Evolutionary conservation across 441 rosid genomes (phyloP).

Genomic region (Mallotus japonicus): DNA sequence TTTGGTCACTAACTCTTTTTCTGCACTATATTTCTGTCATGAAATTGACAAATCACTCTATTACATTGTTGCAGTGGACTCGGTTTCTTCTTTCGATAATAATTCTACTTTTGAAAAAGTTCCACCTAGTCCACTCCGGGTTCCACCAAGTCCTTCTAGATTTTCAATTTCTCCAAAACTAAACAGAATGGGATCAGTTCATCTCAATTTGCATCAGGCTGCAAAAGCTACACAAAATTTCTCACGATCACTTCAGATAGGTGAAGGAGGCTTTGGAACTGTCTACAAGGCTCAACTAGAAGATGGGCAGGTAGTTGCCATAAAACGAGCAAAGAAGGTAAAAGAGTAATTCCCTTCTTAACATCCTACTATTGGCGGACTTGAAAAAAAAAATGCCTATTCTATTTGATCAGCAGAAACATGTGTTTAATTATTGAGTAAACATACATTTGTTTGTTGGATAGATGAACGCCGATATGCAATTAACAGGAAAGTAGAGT

Average conservation of each 20-base stretch:
- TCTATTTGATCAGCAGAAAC: not conserved
- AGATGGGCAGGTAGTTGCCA: conserved; percentile 75
- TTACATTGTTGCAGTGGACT: conserved; percentile 58
- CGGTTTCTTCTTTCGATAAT: conserved; percentile 48
- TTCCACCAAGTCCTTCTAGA: conserved; percentile 85
- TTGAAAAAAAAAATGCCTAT: not conserved
- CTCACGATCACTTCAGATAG: conserved; percentile 59
- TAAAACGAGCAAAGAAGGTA: conserved; percentile 97
- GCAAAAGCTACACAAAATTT: conserved; percentile 68
- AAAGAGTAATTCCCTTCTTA: conserved; percentile 16
- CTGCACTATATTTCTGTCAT: conserved; percentile 6
- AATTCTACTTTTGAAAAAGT: conserved; percentile 57
- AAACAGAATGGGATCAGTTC: conserved; percentile 56
- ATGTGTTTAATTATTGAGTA: not conserved
- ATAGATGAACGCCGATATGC: not conserved
- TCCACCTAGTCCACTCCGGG: conserved; percentile 68
- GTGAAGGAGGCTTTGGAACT: conserved; percentile 88
- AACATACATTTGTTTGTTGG: not conserved
- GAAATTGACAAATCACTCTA: conserved; percentile 16
- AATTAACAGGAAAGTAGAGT: not conserved
- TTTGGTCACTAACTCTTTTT: not conserved
- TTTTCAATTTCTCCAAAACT: conserved; percentile 74
- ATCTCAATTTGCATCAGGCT: conserved; percentile 57
- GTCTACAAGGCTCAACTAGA: conserved; percentile 76
- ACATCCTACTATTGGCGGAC: not conserved